Base-by-base conservation (phyloP, 345 rosid genomes). In the Acer saccharum region DNA sequence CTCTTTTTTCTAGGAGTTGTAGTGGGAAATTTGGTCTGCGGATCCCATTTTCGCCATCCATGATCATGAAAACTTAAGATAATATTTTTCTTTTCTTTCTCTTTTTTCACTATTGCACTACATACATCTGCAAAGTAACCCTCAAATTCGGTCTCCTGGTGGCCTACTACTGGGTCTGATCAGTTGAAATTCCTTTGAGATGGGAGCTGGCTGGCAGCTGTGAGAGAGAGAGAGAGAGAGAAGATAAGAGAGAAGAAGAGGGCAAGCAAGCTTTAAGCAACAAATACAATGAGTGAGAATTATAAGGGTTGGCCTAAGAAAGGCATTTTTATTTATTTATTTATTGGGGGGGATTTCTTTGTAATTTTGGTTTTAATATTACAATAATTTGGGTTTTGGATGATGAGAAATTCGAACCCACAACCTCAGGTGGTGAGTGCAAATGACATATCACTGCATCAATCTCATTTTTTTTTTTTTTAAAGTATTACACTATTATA, bases 1-100 rank as follows among this genome's bases (percentile, higher is more conserved):
- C 81, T 48, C 79, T 80, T 77, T 72, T 83, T 67, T 91, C 94
- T 71, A 93, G 88, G 76, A 93, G 90, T 74, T 93, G 97, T 65
- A 93, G 88, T 50, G 97, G 95, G 82, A 93, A 90, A 82, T 89
- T 93, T 1, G 91, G 91, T 82, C 94, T 83, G 71, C 88, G 89
- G 81, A 84, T 83, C 80, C 87, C 87, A 85, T 89, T 91, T 82
- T 90, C 90, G 71, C 76, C 87, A 72, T 92, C 98, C 98, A 93
- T 93, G 87, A 77, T 89, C 87, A 84, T 83, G 77, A 80, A 85
- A 35, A 4, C 39, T 35, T 35, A 35, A 79, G 74, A 80, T 76
- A 78, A 41, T 75, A 64, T 60, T 63, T 21, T 76, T 32, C 39
- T 63, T 57, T 57, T 46, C 9, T 0, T 65, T 23, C 25, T 46